Base-by-base conservation (phyloP, 192 early-diverging fungal genomes). In the Chytriomyces sp. region DNA sequence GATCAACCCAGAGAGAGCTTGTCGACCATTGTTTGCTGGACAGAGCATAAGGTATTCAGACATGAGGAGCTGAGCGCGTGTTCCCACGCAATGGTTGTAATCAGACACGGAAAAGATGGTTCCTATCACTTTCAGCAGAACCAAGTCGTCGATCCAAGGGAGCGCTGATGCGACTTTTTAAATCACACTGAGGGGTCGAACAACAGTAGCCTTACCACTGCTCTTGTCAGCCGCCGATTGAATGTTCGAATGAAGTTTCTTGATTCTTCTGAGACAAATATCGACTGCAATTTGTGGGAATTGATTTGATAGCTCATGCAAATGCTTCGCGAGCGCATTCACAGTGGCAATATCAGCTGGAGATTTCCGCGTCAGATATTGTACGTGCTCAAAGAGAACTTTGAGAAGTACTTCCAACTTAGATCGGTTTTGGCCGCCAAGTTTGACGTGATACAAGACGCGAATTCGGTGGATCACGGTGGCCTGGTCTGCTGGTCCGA, bases 61-160 rank as follows among this genome's bases (percentile, higher is more conserved):
- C 77, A 96, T 89, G n/a, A 92, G 78, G 2, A 96, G 69, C 57
- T 91, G 82, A 39, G 93, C 86, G 12, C 96, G 96, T 2, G 96
- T 98, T 5, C 92, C 82, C 4, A 98, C 88, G 5, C 89, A 76
- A 75, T 99, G 95, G 65, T 88, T 85, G 39, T 91, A 88, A 88
- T 99, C 97, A 0, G 96, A 95, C n/a, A 93, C 88, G 2, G 97
- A 94, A 77, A 93, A 97, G 7, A 98, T 79, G 36, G 89, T 84
- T 0, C 84, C 87, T 54, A 96, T 75, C 32, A 91, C 64, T 33
- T 89, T 86, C 58, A 96, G 77, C 49, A 88, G 76, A 30, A 88
- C 81, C 34, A 96, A 52, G 36, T 79, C 77, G 22, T 68, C 65
- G 36, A 68, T 52, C 65, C 65, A 68, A 17, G 65, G 65, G 30